A percentile compares a stretch with the other conserved stretches of the same genome.
Evolutionary conservation across 441 rosid species (phyloP).

Genomic region (Manihot esculenta): DNA sequence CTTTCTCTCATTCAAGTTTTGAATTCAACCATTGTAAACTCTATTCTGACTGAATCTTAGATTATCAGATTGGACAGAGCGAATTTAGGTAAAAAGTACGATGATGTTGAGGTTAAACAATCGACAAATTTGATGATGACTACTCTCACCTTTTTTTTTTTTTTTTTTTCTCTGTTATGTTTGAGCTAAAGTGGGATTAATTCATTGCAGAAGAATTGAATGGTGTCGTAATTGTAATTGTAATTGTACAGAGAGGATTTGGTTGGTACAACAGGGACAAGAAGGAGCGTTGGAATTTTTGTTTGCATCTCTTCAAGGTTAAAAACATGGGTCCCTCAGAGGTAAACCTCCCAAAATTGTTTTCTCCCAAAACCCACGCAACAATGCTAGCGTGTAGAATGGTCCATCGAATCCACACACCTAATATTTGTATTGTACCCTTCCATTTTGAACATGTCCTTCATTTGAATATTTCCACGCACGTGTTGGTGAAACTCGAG

Average conservation of each 20-base stretch:
- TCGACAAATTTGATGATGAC: neutral
- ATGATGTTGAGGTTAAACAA: neutral
- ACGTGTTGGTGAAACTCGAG: conserved; percentile 7
- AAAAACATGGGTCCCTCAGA: conserved; percentile 13
- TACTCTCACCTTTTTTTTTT: too few species aligned
- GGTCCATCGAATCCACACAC: conserved; percentile 29
- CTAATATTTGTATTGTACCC: conserved; percentile 4
- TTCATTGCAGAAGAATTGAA: neutral
- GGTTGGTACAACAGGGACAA: neutral
- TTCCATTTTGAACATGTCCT: neutral
- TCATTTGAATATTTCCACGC: neutral
- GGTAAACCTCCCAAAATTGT: too few species aligned
- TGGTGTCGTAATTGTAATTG: neutral
- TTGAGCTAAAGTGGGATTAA: too few species aligned
- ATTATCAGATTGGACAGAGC: too few species aligned
- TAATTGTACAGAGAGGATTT: neutral
- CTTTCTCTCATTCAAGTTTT: too few species aligned
- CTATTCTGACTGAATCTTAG: too few species aligned
- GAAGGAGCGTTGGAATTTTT: neutral
- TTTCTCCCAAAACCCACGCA: conserved; percentile 12
- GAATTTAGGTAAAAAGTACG: too few species aligned
- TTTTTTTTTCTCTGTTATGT: too few species aligned
- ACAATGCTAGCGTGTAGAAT: conserved; percentile 19
- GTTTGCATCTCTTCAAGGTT: neutral
- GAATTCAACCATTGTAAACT: too few species aligned